These are phyloP conservation scores for Hyphopichia wangnamkhiaoensis DNA, from an alignment of 1,139 yeast genomes.

Conservation along the genomic window DNA sequence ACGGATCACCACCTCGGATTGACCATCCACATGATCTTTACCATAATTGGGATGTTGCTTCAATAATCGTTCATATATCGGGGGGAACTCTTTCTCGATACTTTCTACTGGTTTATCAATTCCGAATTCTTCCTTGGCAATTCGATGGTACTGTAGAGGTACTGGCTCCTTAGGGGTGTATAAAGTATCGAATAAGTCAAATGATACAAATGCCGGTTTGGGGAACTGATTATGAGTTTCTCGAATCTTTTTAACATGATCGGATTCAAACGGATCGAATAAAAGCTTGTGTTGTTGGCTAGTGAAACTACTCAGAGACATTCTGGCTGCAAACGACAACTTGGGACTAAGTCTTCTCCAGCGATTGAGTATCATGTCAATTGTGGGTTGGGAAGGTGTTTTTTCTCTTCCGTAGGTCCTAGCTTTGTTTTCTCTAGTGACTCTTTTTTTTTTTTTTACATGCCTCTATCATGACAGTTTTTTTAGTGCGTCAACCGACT, in stretches of 20 bases:
- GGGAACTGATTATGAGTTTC: conserved; percentile 33
- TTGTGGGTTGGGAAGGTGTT: no score
- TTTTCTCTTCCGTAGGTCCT: no score
- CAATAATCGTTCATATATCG: conserved; percentile 24
- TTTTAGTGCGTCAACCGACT: no score
- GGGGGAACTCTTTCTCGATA: conserved; percentile 31
- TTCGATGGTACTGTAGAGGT: conserved; percentile 49
- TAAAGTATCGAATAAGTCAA: conserved; percentile 69
- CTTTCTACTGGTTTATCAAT: conserved; percentile 30
- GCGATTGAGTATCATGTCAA: no score
- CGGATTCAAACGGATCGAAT: conserved; percentile 30
- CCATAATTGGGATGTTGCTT: conserved; percentile 62
- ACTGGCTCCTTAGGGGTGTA: conserved; percentile 60
- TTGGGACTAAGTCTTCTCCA: no score
- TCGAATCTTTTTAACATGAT: conserved; percentile 26
- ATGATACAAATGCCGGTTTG: conserved; percentile 54
- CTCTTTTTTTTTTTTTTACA: no score
- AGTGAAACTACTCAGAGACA: no score
- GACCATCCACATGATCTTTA: conserved; percentile 28
- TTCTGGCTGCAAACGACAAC: no score
- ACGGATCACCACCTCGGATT: conserved; percentile 10
- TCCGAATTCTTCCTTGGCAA: conserved; percentile 46
- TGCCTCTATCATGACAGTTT: no score
- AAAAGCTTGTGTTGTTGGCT: conserved; percentile 10
- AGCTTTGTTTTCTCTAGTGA: no score